Conservation (phyloP, 306 rosid species). For the Castanea mollissima region DNA sequence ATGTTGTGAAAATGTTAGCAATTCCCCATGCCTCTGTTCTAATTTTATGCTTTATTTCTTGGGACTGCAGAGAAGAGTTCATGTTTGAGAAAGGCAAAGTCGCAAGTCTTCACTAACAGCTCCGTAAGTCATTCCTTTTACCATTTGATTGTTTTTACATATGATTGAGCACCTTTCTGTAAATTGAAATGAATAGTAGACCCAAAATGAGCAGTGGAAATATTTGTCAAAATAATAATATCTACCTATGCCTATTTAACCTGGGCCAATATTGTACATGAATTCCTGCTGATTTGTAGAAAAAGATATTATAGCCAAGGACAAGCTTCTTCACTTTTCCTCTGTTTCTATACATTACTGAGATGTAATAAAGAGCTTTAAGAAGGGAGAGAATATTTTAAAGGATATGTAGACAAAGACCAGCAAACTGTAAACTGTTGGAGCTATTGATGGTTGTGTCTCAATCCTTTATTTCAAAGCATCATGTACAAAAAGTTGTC, state of each 20-base stretch:
- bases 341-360: background rate
- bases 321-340: background rate
- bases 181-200: background rate
- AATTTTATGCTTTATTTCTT: slow-evolving; percentile 17
- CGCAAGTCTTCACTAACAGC: slow-evolving; percentile 92
- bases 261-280: too few species aligned
- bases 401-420: too few species aligned
- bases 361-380: background rate
- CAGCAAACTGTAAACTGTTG: background rate
- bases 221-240: background rate
- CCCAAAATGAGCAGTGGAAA: background rate
- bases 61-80: slow-evolving; percentile 63
- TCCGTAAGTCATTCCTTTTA: slow-evolving; percentile 57
- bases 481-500: background rate
- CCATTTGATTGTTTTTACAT: background rate
- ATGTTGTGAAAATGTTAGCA: background rate
- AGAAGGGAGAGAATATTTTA: too few species aligned
- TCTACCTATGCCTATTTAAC: background rate
- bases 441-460: background rate
- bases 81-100: slow-evolving; percentile 72
- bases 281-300: background rate
- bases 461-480: background rate
- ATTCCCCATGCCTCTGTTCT: background rate
- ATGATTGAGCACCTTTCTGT: background rate
- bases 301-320: background rate